Evolutionary conservation across 495 filamentous ascomycete genomes (phyloP), one percentile per base, ranked within the genome.

Genomic region (Pseudomonodictys pantanalensis): DNA sequence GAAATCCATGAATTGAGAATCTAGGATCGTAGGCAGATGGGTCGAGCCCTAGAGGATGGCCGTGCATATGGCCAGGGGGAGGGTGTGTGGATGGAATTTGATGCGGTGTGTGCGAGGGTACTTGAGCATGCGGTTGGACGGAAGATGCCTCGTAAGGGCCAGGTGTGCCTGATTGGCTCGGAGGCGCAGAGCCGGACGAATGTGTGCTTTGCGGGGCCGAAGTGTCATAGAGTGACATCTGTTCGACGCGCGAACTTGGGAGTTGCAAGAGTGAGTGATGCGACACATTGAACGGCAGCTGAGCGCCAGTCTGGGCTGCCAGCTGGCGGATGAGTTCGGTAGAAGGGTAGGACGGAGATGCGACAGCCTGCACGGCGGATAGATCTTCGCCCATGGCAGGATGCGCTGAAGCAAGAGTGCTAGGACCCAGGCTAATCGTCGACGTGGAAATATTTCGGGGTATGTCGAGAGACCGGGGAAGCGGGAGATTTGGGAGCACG

Each of bases 401-500:
- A 22, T 52, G 60, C 7, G 47, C 52, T 10, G 43, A 8, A 22
- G 30, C 52, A 30, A 52, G 46, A 6, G 11, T 23, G 24, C 47
- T 47, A 17, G 44, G 29, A 23, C 35, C 24, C 8, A 58, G 28
- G 29, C 44, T 29, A 20, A 57, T 57, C 24, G 56, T 45, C 29
- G 58, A 54, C 22, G 58, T 5, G 10, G 52, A 29, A 12, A 58
- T 20, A 22, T 47, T 52, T 28, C 52, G 60, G 3, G 61, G 43
- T 8, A 64, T n/a, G 22, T 60, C 52, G 6, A 62, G 23, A 6
- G 52, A 58, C 15, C 51, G 52, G 20, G 64, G 64, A 29, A 67
- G 55, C 23, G 54, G 55, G 11, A 63, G 50, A 30, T 48, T 60
- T 5, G 87, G 85, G 6, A 91, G 73, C 17, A 81, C 78, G 25